Conservation (phyloP, 768 basidiomycete genomes). For the Trametopsis cervina region DNA sequence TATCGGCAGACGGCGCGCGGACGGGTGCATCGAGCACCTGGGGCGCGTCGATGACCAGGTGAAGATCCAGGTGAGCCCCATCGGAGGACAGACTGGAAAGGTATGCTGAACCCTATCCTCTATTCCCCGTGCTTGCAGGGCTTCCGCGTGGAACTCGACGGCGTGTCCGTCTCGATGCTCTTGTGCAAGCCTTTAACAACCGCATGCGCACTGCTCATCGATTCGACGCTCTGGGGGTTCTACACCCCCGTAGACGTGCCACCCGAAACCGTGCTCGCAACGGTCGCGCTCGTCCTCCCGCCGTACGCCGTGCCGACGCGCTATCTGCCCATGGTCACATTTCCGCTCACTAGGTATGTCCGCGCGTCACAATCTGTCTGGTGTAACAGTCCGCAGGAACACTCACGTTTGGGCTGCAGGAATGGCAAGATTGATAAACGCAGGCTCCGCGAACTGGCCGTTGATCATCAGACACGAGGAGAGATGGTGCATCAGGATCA, state of each 20-base stretch:
- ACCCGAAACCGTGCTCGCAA: conserved; percentile 33
- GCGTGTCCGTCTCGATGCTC: conserved; percentile 54
- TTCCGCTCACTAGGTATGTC: conserved; percentile 47
- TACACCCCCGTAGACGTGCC: conserved; percentile 33
- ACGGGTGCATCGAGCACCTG: conserved; percentile 49
- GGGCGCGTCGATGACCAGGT: conserved; percentile 60
- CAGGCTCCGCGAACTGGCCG: no score
- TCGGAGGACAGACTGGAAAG: no score
- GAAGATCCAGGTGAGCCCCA: no score
- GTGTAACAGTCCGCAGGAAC: not conserved
- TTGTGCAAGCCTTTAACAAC: conserved; percentile 26
- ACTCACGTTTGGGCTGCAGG: conserved; percentile 6
- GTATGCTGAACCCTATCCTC: no score
- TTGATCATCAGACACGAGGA: no score
- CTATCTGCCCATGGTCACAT: conserved; percentile 34
- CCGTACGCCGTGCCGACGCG: conserved; percentile 53
- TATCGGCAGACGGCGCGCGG: conserved; percentile 45
- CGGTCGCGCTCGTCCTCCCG: conserved; percentile 45
- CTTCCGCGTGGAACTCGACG: conserved; percentile 59
- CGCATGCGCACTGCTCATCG: conserved; percentile 46
- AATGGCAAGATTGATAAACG: conserved; percentile 42
- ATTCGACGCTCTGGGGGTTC: conserved; percentile 49
- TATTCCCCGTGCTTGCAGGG: no score
- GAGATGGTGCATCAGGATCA: no score
- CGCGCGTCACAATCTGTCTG: not conserved